These are phyloP conservation scores for Achaetomium macrosporum DNA, from an alignment of 2,329 filamentous ascomycete genomes.

Conservation along the genomic window DNA sequence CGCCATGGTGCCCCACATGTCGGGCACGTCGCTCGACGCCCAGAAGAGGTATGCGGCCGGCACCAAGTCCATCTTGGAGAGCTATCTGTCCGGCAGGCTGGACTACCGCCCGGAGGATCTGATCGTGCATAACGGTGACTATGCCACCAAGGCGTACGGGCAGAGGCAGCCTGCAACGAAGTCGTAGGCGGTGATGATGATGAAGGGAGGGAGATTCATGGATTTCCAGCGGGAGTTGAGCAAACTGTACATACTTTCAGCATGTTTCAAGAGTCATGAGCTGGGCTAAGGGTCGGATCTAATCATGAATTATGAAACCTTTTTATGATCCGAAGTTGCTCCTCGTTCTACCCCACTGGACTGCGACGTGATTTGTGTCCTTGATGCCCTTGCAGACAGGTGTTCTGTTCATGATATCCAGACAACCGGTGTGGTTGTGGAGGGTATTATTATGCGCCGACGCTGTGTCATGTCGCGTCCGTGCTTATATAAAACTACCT, in stretches of 20 bases:
- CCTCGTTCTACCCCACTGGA: no score
- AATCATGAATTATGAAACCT: constrained; percentile 8
- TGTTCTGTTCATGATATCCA: not conserved
- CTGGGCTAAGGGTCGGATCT: not conserved
- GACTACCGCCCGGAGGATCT: constrained; percentile 89
- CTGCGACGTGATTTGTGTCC: not conserved
- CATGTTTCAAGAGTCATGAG: not conserved
- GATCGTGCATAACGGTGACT: constrained; percentile 84
- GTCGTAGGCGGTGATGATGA: not conserved
- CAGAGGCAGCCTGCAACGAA: constrained; percentile 45
- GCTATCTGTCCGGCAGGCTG: constrained; percentile 79
- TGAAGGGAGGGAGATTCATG: not conserved
- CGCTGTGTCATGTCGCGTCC: constrained; percentile 9
- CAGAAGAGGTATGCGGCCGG: constrained; percentile 87
- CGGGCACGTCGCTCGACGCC: constrained; percentile 94
- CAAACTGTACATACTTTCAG: constrained; percentile 8
- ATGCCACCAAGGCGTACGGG: constrained; percentile 91
- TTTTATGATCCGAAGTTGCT: no score
- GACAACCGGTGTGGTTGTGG: not conserved
- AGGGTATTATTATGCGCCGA: constrained; percentile 4
- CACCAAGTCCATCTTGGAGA: constrained; percentile 82
- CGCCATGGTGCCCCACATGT: constrained; percentile 99
- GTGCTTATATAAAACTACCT: not conserved
- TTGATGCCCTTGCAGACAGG: not conserved
- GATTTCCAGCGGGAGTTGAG: constrained; percentile 27